Base-by-base conservation (phyloP, 805 yeast genomes). In the Kuraishia borneana region DNA sequence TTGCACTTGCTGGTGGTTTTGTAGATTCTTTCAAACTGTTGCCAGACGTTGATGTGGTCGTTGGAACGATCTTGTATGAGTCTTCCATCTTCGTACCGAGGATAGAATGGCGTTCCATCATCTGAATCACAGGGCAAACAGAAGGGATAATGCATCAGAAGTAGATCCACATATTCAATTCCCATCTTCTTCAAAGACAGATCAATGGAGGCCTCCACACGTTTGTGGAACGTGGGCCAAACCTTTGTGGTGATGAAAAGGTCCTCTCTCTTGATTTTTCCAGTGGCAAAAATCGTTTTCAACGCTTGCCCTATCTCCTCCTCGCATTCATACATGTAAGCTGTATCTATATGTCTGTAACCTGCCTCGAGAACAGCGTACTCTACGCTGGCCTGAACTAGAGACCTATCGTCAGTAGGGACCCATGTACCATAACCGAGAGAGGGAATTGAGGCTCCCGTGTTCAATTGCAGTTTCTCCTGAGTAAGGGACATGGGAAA, bases 311-410 rank as follows among this genome's bases (percentile, higher is more conserved):
- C 73, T 32, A 67, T 51, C 36, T 50, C 46, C 22, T 47, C 45
- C 42, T 67, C 73, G 3, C 68, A 58, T 1, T 63, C 68, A 39
- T 70, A 70, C 34, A 43, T 54, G 67, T 70, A 67, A 8, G 75
- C 76, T 3, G 73, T 65, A 45, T 70, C 76, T 29, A 70, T 61
- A 39, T 63, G 73, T 16, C 70, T 57, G 37, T 65, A 66, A 1
- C 69, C 69, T 0, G 70, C 67, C 47, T 59, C 63, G 21, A 76
- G 59, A 3, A 84, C 87, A 22, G 67, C 61, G 12, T 22, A n/a
- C n/a, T n/a, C n/a, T n/a, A n/a, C n/a, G n/a, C n/a, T n/a, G n/a
- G n/a, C n/a, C n/a, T n/a, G n/a, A n/a, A n/a, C n/a, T n/a, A n/a
- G n/a, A n/a, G n/a, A n/a, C n/a, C n/a, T n/a, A n/a, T n/a, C n/a